These are phyloP conservation scores for Venturia asperata DNA, from an alignment of 2,329 filamentous ascomycete genomes.

Conservation along the genomic window DNA sequence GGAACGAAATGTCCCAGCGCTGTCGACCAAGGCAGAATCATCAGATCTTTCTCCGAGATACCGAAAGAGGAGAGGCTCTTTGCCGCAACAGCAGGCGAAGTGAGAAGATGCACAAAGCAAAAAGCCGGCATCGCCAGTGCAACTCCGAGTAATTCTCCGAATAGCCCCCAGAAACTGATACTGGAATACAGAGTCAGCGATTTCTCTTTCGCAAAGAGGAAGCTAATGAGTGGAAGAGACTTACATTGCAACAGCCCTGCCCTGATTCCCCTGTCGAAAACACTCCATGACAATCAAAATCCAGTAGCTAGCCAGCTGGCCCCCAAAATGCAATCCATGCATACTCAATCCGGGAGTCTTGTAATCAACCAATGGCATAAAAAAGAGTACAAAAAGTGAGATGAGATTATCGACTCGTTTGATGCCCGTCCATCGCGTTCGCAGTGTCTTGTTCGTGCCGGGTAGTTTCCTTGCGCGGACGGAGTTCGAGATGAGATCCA, in stretches of 20 bases:
- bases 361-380: slow-evolving; percentile 5
- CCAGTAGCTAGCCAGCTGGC: slow-evolving; percentile 2
- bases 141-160: not conserved
- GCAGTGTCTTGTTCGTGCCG: not conserved
- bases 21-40: slow-evolving; percentile 9
- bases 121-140: not conserved
- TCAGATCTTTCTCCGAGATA: slow-evolving; percentile 3
- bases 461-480: not conserved
- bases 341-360: not conserved
- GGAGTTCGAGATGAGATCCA: not conserved
- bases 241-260: not conserved
- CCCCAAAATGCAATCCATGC: slow-evolving; percentile 3
- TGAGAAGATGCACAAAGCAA: slow-evolving; percentile 5
- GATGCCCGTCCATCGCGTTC: not conserved
- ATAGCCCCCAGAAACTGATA: not conserved
- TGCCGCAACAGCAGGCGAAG: not conserved
- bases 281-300: slow-evolving; percentile 3
- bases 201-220: not conserved
- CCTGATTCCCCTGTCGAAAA: not conserved
- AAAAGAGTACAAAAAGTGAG: slow-evolving; percentile 1
- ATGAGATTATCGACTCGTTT: not conserved
- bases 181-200: not conserved
- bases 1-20: slow-evolving; percentile 1
- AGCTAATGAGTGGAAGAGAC: not conserved
- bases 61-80: not conserved